phyloP scores from a whole-genome alignment of 2,329 filamentous ascomycete genomes.

The Colletotrichum cereale region DNA sequence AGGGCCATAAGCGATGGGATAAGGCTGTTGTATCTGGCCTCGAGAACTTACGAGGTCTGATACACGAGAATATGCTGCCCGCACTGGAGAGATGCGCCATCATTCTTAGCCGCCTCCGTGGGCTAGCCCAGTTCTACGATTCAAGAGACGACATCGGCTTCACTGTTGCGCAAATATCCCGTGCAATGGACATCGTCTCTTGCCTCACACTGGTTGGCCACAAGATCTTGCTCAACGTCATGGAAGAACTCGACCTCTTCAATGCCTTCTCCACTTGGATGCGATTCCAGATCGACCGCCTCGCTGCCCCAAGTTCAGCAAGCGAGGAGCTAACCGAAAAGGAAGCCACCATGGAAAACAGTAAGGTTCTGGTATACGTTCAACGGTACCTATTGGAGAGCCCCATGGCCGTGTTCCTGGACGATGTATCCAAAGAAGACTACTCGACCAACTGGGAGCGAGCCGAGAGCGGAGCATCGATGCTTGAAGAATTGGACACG shows the following conservation, averaged over 20 bases:
- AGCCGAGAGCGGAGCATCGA: constrained; percentile 51
- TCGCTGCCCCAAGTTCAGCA: constrained; percentile 71
- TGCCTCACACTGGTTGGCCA: constrained; percentile 82
- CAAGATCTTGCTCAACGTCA: constrained; percentile 76
- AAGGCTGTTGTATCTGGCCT: constrained; percentile 85
- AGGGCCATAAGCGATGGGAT: constrained; percentile 97
- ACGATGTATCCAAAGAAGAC: constrained; percentile 62
- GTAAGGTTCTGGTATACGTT: constrained; percentile 82
- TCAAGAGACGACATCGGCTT: constrained; percentile 75
- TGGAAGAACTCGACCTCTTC: constrained; percentile 85
- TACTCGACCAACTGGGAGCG: constrained; percentile 60
- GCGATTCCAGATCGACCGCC: constrained; percentile 82
- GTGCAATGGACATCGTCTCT: constrained; percentile 77
- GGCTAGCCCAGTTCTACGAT: constrained; percentile 85
- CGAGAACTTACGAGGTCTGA: constrained; percentile 79
- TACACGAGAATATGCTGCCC: constrained; percentile 90
- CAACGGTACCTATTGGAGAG: constrained; percentile 76
- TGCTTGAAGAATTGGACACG: constrained; percentile 58
- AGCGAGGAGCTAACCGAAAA: constrained; percentile 82
- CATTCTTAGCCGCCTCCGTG: constrained; percentile 84
- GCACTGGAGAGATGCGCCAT: constrained; percentile 86
- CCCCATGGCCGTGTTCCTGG: constrained; percentile 73
- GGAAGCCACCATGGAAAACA: constrained; percentile 80
- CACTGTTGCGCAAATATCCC: constrained; percentile 71
- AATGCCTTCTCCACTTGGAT: constrained; percentile 86